A percentile compares a stretch with the other conserved stretches of the same genome.
phyloP scores from a whole-genome alignment of 2,329 filamentous ascomycete genomes.

The Passalora sequoiae region DNA sequence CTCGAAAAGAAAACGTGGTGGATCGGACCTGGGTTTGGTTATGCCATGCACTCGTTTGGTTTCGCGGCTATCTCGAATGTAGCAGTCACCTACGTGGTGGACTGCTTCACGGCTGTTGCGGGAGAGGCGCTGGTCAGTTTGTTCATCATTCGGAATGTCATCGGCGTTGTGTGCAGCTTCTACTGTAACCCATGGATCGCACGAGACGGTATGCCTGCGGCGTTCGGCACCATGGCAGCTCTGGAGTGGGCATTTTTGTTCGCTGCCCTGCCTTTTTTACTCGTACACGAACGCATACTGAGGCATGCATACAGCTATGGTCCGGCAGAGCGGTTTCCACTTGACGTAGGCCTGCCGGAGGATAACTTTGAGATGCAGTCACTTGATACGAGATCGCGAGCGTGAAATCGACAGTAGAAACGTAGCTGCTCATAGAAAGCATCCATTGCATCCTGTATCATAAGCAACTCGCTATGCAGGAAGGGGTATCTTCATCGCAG shows the following conservation, averaged over 20 bases:
- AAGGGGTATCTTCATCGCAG: constrained; percentile 11
- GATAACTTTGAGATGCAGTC: not conserved
- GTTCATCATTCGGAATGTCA: constrained; percentile 30
- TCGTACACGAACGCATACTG: constrained; percentile 14
- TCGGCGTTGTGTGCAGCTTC: constrained; percentile 27
- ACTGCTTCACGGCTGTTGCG: constrained; percentile 26
- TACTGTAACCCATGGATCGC: constrained; percentile 16
- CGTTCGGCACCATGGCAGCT: constrained; percentile 28
- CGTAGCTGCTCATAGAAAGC: too few relatives aligned
- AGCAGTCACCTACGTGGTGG: constrained; percentile 28
- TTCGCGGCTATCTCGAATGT: constrained; percentile 30
- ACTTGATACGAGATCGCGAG: too few relatives aligned
- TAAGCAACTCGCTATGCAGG: constrained; percentile 1
- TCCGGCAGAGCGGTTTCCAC: constrained; percentile 9
- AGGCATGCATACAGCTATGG: constrained; percentile 18
- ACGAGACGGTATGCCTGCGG: constrained; percentile 5
- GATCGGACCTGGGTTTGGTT: constrained; percentile 26
- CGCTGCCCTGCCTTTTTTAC: constrained; percentile 17
- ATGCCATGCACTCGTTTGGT: constrained; percentile 32
- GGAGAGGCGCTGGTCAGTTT: constrained; percentile 30
- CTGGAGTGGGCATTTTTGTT: constrained; percentile 24
- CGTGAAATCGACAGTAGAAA: too few relatives aligned
- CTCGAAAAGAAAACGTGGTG: constrained; percentile 19
- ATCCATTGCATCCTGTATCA: too few relatives aligned
- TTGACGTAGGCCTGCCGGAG: not conserved